Evolutionary conservation across 768 basidiomycete species (phyloP).

Genomic region (Rhizopogon sp.): DNA sequence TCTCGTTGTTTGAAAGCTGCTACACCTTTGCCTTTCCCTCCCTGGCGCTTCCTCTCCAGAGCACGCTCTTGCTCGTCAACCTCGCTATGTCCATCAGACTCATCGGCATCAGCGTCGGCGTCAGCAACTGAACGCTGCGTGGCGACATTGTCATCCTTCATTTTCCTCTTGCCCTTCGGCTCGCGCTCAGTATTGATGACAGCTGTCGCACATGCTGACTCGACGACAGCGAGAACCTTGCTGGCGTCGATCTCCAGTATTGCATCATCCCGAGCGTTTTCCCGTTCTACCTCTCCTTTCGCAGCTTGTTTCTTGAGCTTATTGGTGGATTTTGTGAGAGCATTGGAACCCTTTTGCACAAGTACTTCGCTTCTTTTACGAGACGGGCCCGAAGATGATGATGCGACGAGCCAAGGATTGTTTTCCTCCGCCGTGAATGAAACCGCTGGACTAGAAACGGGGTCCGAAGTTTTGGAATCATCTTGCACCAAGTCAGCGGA

Average conservation of each 20-base stretch:
- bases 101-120: conserved; percentile 30
- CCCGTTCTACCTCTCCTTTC: conserved; percentile 54
- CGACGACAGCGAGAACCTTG: conserved; percentile 15
- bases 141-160: background rate
- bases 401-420: conserved; percentile 81
- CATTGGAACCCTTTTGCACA: conserved; percentile 61
- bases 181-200: conserved; percentile 1
- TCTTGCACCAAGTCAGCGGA: conserved; percentile 48
- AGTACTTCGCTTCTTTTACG: conserved; percentile 73
- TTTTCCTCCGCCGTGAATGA: conserved; percentile 10
- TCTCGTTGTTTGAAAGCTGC: conserved; percentile 87
- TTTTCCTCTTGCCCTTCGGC: conserved; percentile 13
- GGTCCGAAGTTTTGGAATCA: conserved; percentile 6
- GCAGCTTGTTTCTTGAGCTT: conserved; percentile 62
- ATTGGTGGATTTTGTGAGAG: conserved; percentile 62
- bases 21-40: conserved; percentile 30
- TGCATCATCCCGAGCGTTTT: conserved; percentile 67
- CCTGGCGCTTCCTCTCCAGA: conserved; percentile 42
- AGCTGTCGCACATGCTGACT: background rate
- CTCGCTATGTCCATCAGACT: conserved; percentile 59
- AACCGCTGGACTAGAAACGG: conserved; percentile 13
- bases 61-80: conserved; percentile 62
- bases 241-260: conserved; percentile 62
- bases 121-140: background rate
- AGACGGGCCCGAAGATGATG: conserved; percentile 38